Base-by-base conservation (phyloP, 2,329 filamentous ascomycete genomes). In the Macrophomina phaseolina region DNA sequence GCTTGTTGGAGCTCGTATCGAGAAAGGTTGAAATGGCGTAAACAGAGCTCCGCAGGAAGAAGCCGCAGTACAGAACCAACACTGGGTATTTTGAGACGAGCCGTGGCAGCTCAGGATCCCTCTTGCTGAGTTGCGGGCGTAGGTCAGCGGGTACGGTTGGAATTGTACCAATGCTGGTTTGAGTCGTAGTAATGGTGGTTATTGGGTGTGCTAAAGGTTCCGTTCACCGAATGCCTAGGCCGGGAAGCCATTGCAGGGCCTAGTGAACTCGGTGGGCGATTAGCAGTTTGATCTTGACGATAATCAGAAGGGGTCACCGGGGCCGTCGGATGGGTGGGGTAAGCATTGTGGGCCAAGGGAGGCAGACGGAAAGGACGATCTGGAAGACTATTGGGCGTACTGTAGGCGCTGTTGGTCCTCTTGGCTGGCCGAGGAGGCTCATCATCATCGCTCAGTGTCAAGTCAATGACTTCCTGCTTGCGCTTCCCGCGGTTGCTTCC, bases 361-460 rank as follows among this genome's bases (percentile, higher is more conserved):
- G 32, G 64, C 55, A 34, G 55, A 40, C 64, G 53, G 64, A 60
- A 61, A 30, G 55, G 55, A 64, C 64, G 53, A 60, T 79, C 76
- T 61, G 75, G 73, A 56, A 76, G 69, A 71, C 73, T 77, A 70
- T 69, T 77, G 64, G 76, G 77, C 70, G 77, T 76, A 71, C 69
- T 74, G 73, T 79, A 79, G 74, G 77, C 76, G 28, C 51, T 55
- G 30, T 65, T 55, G 28, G 55, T 46, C 48, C 64, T 58, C 64
- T 66, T 66, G 16, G 66, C 66, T 36, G 66, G 66, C 11, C 66
- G 66, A 36, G 34, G 63, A 36, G 55, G 55, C 28, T 79, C 76
- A 72, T 83, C 81, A 64, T 83, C 81, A 68, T 83, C 81, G 68
- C 79, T 81, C 55, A 83, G 69, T 1, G 82, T 84, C 72, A 84